Conservation (phyloP, 2,329 filamentous ascomycete genomes). For the Fusarium hostae region DNA sequence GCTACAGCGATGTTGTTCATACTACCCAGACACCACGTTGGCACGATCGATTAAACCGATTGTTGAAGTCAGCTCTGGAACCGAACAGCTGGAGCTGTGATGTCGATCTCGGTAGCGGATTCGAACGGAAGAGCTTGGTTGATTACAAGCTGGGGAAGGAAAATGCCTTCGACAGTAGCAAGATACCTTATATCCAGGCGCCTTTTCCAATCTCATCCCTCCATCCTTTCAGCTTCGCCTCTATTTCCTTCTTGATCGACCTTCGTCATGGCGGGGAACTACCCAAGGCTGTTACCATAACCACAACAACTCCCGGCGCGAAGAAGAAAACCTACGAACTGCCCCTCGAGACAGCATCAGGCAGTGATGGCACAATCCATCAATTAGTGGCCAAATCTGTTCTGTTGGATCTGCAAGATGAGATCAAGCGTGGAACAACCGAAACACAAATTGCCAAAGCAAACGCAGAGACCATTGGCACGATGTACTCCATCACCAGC, state of each 20-base stretch:
- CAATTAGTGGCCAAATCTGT: rapidly evolving
- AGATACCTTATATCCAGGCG: background rate
- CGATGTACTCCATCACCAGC: background rate
- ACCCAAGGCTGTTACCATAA: rapidly evolving
- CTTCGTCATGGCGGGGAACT: rapidly evolving
- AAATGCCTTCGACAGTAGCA: too few relatives aligned
- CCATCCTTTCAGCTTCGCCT: background rate
- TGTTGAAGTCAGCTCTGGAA: rapidly evolving
- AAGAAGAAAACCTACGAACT: rapidly evolving
- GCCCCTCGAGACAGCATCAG: rapidly evolving
- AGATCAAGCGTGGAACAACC: rapidly evolving
- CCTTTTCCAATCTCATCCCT: background rate
- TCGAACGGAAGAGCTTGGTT: rapidly evolving
- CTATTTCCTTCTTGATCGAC: background rate
- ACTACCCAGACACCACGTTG: background rate
- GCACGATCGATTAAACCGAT: rapidly evolving
- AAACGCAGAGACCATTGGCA: background rate
- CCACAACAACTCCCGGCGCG: rapidly evolving
- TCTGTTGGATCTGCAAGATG: rapidly evolving
- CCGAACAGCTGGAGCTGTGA: background rate
- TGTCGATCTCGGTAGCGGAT: rapidly evolving
- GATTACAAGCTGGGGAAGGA: background rate
- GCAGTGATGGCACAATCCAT: rapidly evolving
- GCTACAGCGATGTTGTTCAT: background rate
- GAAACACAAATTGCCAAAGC: rapidly evolving